Evolutionary conservation across 2,329 filamentous ascomycete species (phyloP).

Genomic region (Pseudogymnoascus sp.): DNA sequence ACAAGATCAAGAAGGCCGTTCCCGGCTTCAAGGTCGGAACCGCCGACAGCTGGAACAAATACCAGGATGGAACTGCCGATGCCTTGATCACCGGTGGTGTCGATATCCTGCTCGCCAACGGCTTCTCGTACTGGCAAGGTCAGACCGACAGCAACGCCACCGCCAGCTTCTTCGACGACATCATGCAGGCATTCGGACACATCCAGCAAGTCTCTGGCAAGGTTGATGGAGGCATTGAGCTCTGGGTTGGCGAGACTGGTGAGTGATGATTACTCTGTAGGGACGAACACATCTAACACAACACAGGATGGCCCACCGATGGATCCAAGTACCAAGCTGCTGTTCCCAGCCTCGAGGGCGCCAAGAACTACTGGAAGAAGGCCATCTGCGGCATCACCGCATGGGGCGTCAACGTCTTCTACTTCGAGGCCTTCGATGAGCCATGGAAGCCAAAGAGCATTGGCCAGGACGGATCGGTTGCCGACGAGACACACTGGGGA

Average conservation of each 20-base stretch:
- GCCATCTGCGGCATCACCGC: conserved; percentile 58
- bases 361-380: conserved; percentile 53
- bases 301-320: conserved; percentile 52
- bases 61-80: conserved; percentile 61
- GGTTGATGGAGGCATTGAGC: conserved; percentile 47
- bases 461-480: conserved; percentile 56
- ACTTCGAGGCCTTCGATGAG: conserved; percentile 70
- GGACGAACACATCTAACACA: background rate
- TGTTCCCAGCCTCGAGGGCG: conserved; percentile 53
- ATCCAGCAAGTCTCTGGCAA: conserved; percentile 54
- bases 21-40: conserved; percentile 56
- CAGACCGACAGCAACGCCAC: conserved; percentile 49
- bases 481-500: conserved; percentile 65
- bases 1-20: conserved; percentile 51
- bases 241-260: conserved; percentile 65
- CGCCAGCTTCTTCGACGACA: conserved; percentile 60
- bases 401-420: conserved; percentile 65
- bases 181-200: conserved; percentile 56
- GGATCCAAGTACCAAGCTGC: conserved; percentile 58
- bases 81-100: conserved; percentile 50
- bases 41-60: conserved; percentile 70
- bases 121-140: conserved; percentile 69
- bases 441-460: conserved; percentile 60
- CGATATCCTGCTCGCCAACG: conserved; percentile 59
- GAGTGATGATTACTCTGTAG: background rate